Evolutionary conservation across 352 stramenopile genomes (phyloP), one percentile per base, ranked within the genome.

Genomic region (Phytophthora pistaciae): DNA sequence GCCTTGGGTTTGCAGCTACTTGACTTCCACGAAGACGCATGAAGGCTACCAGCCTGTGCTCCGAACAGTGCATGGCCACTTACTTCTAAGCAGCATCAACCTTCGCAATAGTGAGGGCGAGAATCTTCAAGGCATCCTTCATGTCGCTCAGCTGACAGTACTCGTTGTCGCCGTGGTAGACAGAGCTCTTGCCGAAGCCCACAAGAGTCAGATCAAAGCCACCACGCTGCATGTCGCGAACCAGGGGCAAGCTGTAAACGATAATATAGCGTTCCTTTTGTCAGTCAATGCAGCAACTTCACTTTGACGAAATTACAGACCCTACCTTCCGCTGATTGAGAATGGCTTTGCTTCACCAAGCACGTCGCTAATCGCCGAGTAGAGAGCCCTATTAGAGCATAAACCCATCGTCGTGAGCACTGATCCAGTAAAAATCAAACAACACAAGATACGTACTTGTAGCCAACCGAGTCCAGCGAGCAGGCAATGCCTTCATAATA

Each of bases 101-200:
- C 56, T 95, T 92, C 62, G 81, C 74, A 70, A 98, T 91, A 40
- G 91, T 94, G 44, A 75, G 81, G 29, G 91, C 81, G 14, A 98
- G 82, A 66, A 98, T 97, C 79, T 93, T 89, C 23, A 94, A 72
- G 13, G 91, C 93, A 60, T 97, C 79, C 61, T 85, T 79, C 85
- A 98, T 97, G 61, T 96, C 90, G 60, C 74, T 94, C 44, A 98
- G 74, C 54, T 69, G 79, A 60, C 91, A 97, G 78, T 91, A 97
- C 74, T 98, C 94, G 72, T 98, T 98, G 77, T 98, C 93, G 14
- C 91, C 94, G 77, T 98, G 94, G 71, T 98, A 97, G 27, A 94
- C 86, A 0, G 87, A 80, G 65, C 83, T 94, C 74, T 91, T 91
- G 60, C 87, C 87, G 58, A 94, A 96, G 50, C 86, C 86, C 20